Evolutionary conservation across 371 early-diverging fungal genomes (phyloP).

Genomic region (Rozella allomycis): DNA sequence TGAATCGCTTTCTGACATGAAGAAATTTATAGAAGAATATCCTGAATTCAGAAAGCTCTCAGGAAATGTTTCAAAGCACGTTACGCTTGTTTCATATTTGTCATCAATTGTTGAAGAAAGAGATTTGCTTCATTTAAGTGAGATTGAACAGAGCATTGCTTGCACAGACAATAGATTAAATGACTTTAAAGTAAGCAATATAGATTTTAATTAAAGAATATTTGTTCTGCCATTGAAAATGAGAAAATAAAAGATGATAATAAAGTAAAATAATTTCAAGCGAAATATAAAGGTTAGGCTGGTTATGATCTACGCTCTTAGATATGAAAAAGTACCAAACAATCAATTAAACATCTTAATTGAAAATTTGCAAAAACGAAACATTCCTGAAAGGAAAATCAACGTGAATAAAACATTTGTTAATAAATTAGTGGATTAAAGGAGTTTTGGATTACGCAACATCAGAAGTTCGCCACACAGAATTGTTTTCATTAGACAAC

Average conservation of each 20-base stretch:
- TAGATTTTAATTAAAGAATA: background rate
- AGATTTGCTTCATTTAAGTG: slow-evolving; percentile 56
- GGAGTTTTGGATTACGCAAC: slow-evolving; percentile 56
- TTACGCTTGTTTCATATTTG: slow-evolving; percentile 76
- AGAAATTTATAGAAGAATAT: slow-evolving; percentile 88
- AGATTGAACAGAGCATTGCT: slow-evolving; percentile 82
- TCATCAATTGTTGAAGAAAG: slow-evolving; percentile 49
- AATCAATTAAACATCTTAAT: slow-evolving; percentile 43
- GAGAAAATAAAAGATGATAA: slow-evolving; percentile 30
- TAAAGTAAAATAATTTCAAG: slow-evolving; percentile 28
- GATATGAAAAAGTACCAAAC: slow-evolving; percentile 56
- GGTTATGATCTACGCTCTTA: slow-evolving; percentile 59
- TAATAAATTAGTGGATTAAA: slow-evolving; percentile 41
- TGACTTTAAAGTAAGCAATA: slow-evolving; percentile 42
- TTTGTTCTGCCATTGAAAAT: background rate
- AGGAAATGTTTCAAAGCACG: slow-evolving; percentile 90
- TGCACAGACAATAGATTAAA: slow-evolving; percentile 54
- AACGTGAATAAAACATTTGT: slow-evolving; percentile 30
- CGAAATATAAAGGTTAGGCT: slow-evolving; percentile 55
- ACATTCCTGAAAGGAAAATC: slow-evolving; percentile 45
- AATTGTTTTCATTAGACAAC: slow-evolving; percentile 59
- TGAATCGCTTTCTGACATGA: slow-evolving; percentile 88
- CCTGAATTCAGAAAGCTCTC: slow-evolving; percentile 83
- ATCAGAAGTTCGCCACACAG: slow-evolving; percentile 57
- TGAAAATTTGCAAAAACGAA: slow-evolving; percentile 37